Percentiles rank a stretch among this genome's conserved stretches.
Conservation (phyloP, 192 early-diverging fungal genomes). For the Dispira simplex region DNA sequence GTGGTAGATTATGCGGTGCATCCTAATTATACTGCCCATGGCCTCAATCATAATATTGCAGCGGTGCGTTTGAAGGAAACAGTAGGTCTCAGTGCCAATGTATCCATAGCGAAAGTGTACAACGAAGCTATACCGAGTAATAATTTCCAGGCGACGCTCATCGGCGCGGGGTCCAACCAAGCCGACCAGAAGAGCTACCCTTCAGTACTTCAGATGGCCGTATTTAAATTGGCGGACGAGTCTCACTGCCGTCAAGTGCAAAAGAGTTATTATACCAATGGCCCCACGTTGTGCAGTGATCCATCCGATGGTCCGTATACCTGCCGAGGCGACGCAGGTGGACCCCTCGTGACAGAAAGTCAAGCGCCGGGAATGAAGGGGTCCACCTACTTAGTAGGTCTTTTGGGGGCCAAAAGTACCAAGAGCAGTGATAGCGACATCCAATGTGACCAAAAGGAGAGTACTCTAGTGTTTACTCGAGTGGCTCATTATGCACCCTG, state of each 20-base stretch:
- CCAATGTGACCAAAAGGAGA: neutral
- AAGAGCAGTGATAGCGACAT: neutral
- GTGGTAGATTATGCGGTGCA: neutral
- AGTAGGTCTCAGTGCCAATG: neutral
- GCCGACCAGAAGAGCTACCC: neutral
- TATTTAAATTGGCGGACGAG: neutral
- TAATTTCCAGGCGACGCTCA: neutral
- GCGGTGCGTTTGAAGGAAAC: neutral
- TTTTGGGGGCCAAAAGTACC: neutral
- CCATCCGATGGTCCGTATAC: neutral
- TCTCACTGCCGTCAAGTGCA: neutral
- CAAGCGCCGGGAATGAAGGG: no score
- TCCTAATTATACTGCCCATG: constrained; percentile 10
- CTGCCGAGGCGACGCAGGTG: constrained; percentile 4
- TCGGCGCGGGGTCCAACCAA: neutral
- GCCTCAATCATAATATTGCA: constrained; percentile 2
- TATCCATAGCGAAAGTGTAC: neutral
- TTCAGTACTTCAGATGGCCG: neutral
- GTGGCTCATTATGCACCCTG: constrained; percentile 10
- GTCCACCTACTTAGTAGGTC: neutral
- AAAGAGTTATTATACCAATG: neutral
- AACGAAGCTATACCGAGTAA: neutral
- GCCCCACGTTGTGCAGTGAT: constrained; percentile 6
- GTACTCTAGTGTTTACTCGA: neutral
- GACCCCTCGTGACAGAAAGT: neutral